Base-by-base conservation (phyloP, 164 flowering plant species). In the Aristolochia fimbriata region DNA sequence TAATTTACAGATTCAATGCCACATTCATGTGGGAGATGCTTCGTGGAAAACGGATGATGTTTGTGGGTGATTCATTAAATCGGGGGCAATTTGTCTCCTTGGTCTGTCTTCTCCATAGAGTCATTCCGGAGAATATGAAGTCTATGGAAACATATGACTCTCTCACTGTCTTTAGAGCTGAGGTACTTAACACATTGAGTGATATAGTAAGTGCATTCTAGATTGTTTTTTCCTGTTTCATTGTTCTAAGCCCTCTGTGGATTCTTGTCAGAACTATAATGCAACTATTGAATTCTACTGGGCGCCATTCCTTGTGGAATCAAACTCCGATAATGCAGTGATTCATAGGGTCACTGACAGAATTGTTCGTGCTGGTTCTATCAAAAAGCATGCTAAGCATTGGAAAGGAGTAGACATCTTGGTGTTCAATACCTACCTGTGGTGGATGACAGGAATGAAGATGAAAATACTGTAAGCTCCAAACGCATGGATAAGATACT, bases 261-360 rank as follows among this genome's bases (percentile, higher is more conserved):
- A 52, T 3, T 15, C 37, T 53, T 55, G 23, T n/a, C 59, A 93
- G 97, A 83, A 87, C 0, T 88, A 88, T 68, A 94, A 88, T 77
- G 96, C 99, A 0, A 82, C 93, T 13, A 79, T 94, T 12, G 99
- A 94, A 68, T 94, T 91, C 71, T 94, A 86, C 58, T 94, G 99
- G 97, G 97, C 97, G 5, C 97, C 99, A 21, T 85, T 94, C 67
- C 83, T 94, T 27, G 73, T 94, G 3, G 96, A 94, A 76, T 94
- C 99, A 6, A 87, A 87, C 63, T 78, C 91, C 0, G 95, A 87
- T 52, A 55, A 87, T 51, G 84, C 95, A 2, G 70, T 79, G 15
- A 51, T 78, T 12, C 95, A 87, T 58, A 68, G 87, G 45, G 54
- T 87, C 46, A 58, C 85, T 0, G 91, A 87, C 22, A 67, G 95